These are phyloP conservation scores for Citrullus colocynthis DNA, from an alignment of 306 rosid species.

Conservation along the genomic window DNA sequence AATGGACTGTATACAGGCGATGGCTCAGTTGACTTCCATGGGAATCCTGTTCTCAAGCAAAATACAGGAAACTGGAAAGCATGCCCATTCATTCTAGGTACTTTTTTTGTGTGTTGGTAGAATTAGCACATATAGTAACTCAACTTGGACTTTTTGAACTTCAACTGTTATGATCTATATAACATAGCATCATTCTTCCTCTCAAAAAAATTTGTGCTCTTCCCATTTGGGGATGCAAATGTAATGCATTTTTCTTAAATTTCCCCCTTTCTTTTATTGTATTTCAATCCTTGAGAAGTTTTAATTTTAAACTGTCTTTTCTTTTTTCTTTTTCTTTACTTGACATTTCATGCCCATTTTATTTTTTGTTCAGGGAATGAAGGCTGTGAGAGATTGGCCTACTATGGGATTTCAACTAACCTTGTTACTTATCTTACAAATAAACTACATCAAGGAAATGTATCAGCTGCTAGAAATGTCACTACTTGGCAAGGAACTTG, in stretches of 20 bases:
- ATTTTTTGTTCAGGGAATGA: slow-evolving; percentile 54
- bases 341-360: neutral
- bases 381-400: slow-evolving; percentile 90
- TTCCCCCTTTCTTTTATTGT: neutral
- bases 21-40: slow-evolving; percentile 36
- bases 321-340: neutral
- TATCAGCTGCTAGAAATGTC: slow-evolving; percentile 79
- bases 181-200: neutral
- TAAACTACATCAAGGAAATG: slow-evolving; percentile 85
- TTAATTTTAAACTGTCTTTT: neutral
- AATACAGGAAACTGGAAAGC: slow-evolving; percentile 54
- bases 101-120: neutral
- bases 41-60: slow-evolving; percentile 31
- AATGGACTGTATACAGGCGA: slow-evolving; percentile 31
- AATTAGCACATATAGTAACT: neutral
- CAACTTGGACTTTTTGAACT: neutral
- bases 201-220: neutral
- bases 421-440: slow-evolving; percentile 84
- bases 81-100: slow-evolving; percentile 45
- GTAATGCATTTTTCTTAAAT: neutral
- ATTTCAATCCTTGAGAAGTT: neutral
- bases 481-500: slow-evolving; percentile 98
- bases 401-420: slow-evolving; percentile 84
- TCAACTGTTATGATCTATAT: neutral
- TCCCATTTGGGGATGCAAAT: neutral